Evolutionary conservation across 371 early-diverging fungal species (phyloP), one percentile per base, ranked within the genome.

Genomic region (Dichotomocladium elegans): DNA sequence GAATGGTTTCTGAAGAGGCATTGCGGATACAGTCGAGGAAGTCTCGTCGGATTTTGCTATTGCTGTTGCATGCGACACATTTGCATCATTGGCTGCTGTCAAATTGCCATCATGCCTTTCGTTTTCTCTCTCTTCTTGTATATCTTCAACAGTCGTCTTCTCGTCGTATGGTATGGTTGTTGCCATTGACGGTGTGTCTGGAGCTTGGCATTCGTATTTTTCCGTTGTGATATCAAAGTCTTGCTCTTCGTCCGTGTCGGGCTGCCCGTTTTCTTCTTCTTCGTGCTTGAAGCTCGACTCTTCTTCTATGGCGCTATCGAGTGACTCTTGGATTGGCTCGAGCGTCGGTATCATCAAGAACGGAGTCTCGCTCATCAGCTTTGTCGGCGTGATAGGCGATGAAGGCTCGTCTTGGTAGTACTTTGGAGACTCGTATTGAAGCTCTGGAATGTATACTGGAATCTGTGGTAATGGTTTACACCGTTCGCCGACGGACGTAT

Each of bases 1-100:
- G 43, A 56, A 56, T 9, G 56, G 56, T 41, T 56, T 56, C 33
- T 56, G 48, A 21, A 21, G 21, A 9, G n/a, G 37, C 21, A 21
- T 37, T 2, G 37, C n/a, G 9, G 37, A 37, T 37, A 21, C 28
- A 10, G 19, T 9, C 10, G 46, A 28, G 12, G 26, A 10, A 46
- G 26, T 0, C 21, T 46, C 15, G 26, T 29, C 29, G n/a, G 21
- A 37, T 15, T 37, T n/a, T 24, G 45, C 28, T 48, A 37, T 42
- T 48, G 56, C 27, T 27, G 48, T 29, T 40, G 47, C 48, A 33
- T 27, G 22, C 17, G 34, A 28, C 10, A n/a, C n/a, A n/a, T n/a
- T n/a, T n/a, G n/a, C n/a, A n/a, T n/a, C n/a, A n/a, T n/a, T n/a
- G n/a, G 49, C 30, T 28, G 45, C 14, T 55, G 48, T 37, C 21